phyloP scores from a whole-genome alignment of 2,329 filamentous ascomycete species.

The Hypoxylon sp. region DNA sequence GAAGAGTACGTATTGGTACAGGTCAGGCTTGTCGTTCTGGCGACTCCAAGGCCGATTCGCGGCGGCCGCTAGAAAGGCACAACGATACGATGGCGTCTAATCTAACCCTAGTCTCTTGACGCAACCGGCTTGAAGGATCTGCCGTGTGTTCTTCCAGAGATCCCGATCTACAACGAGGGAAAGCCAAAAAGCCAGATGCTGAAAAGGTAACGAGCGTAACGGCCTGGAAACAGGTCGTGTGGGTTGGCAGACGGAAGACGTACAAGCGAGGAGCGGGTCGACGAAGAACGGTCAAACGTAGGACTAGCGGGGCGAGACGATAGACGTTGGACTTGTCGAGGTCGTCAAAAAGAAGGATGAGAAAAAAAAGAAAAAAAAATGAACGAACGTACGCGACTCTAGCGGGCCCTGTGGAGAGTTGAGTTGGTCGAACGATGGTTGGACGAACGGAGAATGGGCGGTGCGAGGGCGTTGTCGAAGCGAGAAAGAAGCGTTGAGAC shows the following conservation, averaged over 20 bases:
- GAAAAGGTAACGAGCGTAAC: constrained; percentile 42
- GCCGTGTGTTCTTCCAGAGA: constrained; percentile 20
- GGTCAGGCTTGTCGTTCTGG: constrained; percentile 40
- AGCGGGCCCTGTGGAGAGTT: constrained; percentile 32
- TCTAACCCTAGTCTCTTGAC: constrained; percentile 33
- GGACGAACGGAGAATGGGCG: constrained; percentile 36
- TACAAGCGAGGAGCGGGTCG: constrained; percentile 36
- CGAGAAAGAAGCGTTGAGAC: constrained; percentile 29
- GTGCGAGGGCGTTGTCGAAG: constrained; percentile 37
- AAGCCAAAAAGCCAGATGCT: constrained; percentile 30
- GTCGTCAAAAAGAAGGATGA: constrained; percentile 34
- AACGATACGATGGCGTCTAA: constrained; percentile 38
- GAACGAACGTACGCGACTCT: constrained; percentile 43
- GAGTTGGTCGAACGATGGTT: constrained; percentile 38
- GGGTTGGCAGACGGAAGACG: constrained; percentile 21
- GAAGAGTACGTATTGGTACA: constrained; percentile 38
- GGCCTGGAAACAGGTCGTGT: constrained; percentile 35
- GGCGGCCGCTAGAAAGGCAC: constrained; percentile 36
- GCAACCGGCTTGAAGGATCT: constrained; percentile 23
- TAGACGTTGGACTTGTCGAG: constrained; percentile 34
- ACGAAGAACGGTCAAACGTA: constrained; percentile 35
- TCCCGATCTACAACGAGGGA: constrained; percentile 28
- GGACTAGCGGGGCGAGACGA: constrained; percentile 32
- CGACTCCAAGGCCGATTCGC: constrained; percentile 40
- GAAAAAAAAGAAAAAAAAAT: constrained; percentile 37